Percentiles rank a stretch among this genome's conserved stretches.
phyloP scores from a whole-genome alignment of 2,329 filamentous ascomycete species.

The Dothideomycetes sp. region DNA sequence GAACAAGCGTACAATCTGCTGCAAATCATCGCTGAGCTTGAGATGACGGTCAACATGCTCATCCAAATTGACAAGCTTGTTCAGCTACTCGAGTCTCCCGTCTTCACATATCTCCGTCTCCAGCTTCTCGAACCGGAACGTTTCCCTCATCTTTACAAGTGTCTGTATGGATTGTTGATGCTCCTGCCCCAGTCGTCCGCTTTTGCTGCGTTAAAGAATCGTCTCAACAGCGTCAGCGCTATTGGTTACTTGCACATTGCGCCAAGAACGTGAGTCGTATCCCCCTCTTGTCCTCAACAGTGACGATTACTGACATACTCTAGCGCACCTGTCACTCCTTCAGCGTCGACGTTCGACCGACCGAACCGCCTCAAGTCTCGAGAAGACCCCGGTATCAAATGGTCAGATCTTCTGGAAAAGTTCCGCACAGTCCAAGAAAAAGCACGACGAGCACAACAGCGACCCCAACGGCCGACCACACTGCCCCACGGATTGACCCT shows the following conservation, averaged over 20 bases:
- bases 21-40: constrained; percentile 91
- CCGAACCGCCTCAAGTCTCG: constrained; percentile 69
- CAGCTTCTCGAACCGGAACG: constrained; percentile 93
- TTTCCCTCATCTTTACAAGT: constrained; percentile 82
- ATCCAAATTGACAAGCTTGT: constrained; percentile 99
- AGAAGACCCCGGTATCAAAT: constrained; percentile 69
- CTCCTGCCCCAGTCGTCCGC: constrained; percentile 95
- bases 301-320: constrained; percentile 12
- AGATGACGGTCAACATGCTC: constrained; percentile 97
- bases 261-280: constrained; percentile 50
- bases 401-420: constrained; percentile 88
- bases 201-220: constrained; percentile 92
- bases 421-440: constrained; percentile 87
- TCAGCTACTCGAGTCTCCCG: constrained; percentile 89
- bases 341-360: constrained; percentile 31
- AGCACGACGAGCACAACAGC: constrained; percentile 58
- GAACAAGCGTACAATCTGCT: constrained; percentile 95
- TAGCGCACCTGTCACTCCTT: constrained; percentile 24
- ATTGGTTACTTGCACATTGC: constrained; percentile 89
- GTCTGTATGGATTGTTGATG: constrained; percentile 94
- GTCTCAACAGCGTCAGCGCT: constrained; percentile 91
- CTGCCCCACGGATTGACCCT: constrained; percentile 4
- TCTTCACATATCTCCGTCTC: constrained; percentile 93
- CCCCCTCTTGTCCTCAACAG: constrained; percentile 19
- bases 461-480: constrained; percentile 14